Base-by-base conservation (phyloP, 2,329 filamentous ascomycete genomes). In the Hymenoscyphus fraxineus region DNA sequence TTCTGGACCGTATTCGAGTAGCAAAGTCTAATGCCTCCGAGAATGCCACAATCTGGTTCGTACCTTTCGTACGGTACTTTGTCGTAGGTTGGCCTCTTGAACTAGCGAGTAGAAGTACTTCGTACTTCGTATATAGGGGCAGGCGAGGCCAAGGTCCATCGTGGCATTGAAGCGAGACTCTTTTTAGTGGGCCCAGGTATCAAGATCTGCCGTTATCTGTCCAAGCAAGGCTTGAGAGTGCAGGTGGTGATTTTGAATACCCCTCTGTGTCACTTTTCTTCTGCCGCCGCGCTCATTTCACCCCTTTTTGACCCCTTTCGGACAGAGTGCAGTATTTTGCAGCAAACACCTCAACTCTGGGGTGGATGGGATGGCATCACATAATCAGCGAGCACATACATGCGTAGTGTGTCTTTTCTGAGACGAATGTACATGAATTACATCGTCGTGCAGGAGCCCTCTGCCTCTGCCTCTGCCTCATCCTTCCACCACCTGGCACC, bases 181-280 rank as follows among this genome's bases (percentile, higher is more conserved):
- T 47, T 22, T 19, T 22, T 51, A 19, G 44, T 12, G n/a, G 44
- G 44, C 41, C n/a, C 44, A 22, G 27, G 44, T 51, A 19, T 51
- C 44, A 51, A 51, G 59, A 60, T 60, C 40, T 60, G 59, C 41
- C 59, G 19, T 51, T 22, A 60, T 35, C 41, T 60, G 19, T 22
- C 27, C 19, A 32, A 60, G 39, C n/a, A 16, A 38, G 22, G 16
- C 27, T 40, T 38, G 27, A 10, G 19, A 19, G 40, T 51, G 59
- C 27, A 27, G 27, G 27, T 27, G 27, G 41, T 47, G 59, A 47
- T 32, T 41, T 38, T 35, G 7, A 60, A 44, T 35, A n/a, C 40
- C 59, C 59, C 12, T 10, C 19, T 60, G 41, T 60, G 59, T 60
- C 40, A 60, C 59, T 60, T 19, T 40, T 4, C 58, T 27, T 51